phyloP scores from a whole-genome alignment of 2,329 filamentous ascomycete genomes.

The Penicillium sp. region DNA sequence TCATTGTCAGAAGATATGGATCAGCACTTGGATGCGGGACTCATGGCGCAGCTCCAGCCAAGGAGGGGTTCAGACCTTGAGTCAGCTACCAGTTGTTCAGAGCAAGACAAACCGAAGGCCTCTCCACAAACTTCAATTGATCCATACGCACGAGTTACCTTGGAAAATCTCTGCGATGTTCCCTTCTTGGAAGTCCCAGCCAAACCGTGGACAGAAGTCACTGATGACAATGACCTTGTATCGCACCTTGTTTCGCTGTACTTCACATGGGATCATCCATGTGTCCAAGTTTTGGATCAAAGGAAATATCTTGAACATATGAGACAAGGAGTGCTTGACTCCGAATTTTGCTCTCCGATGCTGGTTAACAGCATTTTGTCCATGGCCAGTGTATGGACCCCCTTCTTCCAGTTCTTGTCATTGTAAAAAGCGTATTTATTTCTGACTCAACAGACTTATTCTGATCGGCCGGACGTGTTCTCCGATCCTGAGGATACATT shows the following conservation, averaged over 20 bases:
- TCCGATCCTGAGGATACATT: slow-evolving; percentile 26
- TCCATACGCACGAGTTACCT: slow-evolving; percentile 28
- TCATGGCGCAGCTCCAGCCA: background rate
- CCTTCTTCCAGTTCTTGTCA: background rate
- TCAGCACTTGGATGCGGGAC: background rate
- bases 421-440: background rate
- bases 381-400: slow-evolving; percentile 36
- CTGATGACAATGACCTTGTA: slow-evolving; percentile 70
- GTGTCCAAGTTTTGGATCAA: slow-evolving; percentile 75
- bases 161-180: slow-evolving; percentile 36
- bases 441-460: slow-evolving; percentile 31
- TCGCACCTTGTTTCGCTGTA: slow-evolving; percentile 87
- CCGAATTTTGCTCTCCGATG: slow-evolving; percentile 76
- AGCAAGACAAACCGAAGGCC: background rate
- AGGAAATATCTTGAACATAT: slow-evolving; percentile 66
- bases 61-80: slow-evolving; percentile 11
- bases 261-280: slow-evolving; percentile 91
- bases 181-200: slow-evolving; percentile 35
- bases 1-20: slow-evolving; percentile 11
- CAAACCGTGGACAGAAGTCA: slow-evolving; percentile 72
- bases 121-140: background rate
- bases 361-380: slow-evolving; percentile 87
- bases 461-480: slow-evolving; percentile 35
- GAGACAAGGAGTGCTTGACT: slow-evolving; percentile 42
- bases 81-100: slow-evolving; percentile 6